Evolutionary conservation across 2,329 filamentous ascomycete genomes (phyloP), one percentile per base, ranked within the genome.

Genomic region (Monosporascus ibericus): DNA sequence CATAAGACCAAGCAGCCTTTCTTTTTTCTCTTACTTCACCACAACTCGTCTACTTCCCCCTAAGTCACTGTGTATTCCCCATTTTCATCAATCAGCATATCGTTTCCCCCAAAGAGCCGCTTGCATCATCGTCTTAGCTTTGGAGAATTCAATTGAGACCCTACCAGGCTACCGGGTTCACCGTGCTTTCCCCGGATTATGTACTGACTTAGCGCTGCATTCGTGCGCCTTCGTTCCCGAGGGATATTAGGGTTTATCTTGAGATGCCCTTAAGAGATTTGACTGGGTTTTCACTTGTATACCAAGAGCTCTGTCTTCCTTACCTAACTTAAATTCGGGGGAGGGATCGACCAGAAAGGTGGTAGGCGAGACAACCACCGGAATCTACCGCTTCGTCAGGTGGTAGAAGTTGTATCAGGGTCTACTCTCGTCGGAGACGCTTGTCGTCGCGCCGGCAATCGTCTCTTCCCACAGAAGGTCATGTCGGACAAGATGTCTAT

Each of bases 401-500:
- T 42, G n/a, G 39, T 46, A 46, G 27, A 30, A 27, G 22, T 15
- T 24, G 22, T 25, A 25, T 46, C 40, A 49, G 38, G 44, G 30
- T 53, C 46, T 50, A 24, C 30, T 44, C 39, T 51, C 52, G 47
- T 51, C 50, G 59, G 64, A 70, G 70, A 69, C 69, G 65, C 64
- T 67, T 68, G 68, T 69, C 68, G 70, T 69, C 70, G 64, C 66
- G 68, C 71, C 27, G 71, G 72, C 71, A 67, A 66, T 60, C 64
- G 63, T 68, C 66, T 67, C 61, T 60, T 65, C 60, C 58, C 60
- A 56, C 52, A 52, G 55, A 52, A 65, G 69, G 76, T 74, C 68
- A 86, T 86, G 81, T 79, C 80, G 72, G 81, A 84, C 71, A 81
- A 75, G 61, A 86, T 85, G 83, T 85, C 82, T 61, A 81, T 85